These are phyloP conservation scores for Penicillium glabrum DNA, from an alignment of 2,329 filamentous ascomycete species.

Conservation along the genomic window DNA sequence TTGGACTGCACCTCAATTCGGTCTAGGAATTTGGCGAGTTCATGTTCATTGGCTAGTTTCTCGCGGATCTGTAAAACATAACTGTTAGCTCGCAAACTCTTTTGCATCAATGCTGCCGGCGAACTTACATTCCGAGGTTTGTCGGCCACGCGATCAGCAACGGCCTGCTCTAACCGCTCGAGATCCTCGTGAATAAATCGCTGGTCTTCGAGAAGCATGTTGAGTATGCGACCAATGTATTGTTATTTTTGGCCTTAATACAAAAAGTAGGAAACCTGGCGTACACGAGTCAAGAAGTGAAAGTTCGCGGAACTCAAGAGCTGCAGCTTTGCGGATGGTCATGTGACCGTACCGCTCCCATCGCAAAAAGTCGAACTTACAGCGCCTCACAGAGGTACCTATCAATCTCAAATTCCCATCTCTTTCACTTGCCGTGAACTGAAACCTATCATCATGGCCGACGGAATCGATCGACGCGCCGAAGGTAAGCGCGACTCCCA, in stretches of 20 bases:
- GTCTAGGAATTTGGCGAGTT: conserved; percentile 80
- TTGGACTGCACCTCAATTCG: conserved; percentile 85
- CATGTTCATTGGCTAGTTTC: conserved; percentile 85
- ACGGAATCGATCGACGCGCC: conserved; percentile 85
- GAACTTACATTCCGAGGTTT: conserved; percentile 79
- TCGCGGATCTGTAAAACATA: conserved; percentile 70
- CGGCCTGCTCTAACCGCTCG: conserved; percentile 90
- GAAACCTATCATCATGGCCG: conserved; percentile 69
- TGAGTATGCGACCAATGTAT: conserved; percentile 12
- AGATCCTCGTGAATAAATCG: conserved; percentile 93
- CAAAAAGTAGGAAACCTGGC: neutral
- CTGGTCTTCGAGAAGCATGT: conserved; percentile 87
- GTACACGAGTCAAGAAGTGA: neutral
- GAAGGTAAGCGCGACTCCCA: conserved; percentile 53
- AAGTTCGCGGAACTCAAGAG: conserved; percentile 12
- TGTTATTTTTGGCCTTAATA: neutral
- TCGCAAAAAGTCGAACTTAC: conserved; percentile 23
- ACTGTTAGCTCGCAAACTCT: neutral
- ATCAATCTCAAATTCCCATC: neutral
- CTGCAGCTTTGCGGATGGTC: conserved; percentile 21
- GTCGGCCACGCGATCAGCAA: conserved; percentile 83
- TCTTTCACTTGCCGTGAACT: conserved; percentile 1
- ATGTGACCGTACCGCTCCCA: conserved; percentile 20
- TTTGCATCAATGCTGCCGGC: neutral
- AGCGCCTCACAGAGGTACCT: neutral